Evolutionary conservation across 2,329 filamentous ascomycete species (phyloP).

Genomic region (Pezicula neosporulosa): DNA sequence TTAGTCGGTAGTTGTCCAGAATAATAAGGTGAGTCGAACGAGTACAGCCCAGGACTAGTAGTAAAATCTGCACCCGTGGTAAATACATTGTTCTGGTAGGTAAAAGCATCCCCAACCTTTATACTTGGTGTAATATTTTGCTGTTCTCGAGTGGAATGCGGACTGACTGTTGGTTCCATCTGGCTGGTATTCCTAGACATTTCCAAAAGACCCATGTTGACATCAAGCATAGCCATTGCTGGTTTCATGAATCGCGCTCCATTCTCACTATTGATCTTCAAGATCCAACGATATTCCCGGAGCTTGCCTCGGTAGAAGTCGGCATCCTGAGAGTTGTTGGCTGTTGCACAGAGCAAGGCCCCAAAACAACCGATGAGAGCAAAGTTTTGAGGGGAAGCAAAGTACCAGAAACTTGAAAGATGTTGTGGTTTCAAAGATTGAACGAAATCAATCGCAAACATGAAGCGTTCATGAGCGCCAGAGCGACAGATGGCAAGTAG

Average conservation of each 20-base stretch:
- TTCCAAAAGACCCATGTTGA: conserved; percentile 17
- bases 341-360: conserved; percentile 30
- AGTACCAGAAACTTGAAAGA: conserved; percentile 43
- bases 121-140: background rate
- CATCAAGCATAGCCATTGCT: conserved; percentile 20
- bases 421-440: conserved; percentile 41
- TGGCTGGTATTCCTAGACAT: conserved; percentile 3
- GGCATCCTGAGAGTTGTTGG: conserved; percentile 16
- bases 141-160: background rate
- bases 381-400: conserved; percentile 39
- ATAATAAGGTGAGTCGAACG: conserved; percentile 14
- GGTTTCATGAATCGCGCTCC: conserved; percentile 22
- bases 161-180: background rate
- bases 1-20: conserved; percentile 3
- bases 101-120: conserved; percentile 4
- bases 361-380: conserved; percentile 39
- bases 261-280: conserved; percentile 25
- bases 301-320: conserved; percentile 20
- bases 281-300: conserved; percentile 22
- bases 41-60: conserved; percentile 12
- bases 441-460: conserved; percentile 37
- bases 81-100: conserved; percentile 5
- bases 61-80: conserved; percentile 8
- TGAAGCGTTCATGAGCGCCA: conserved; percentile 36
- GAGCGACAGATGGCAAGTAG: conserved; percentile 19